These are phyloP conservation scores for Vigna unguiculata DNA, from an alignment of 306 rosid genomes.

Conservation along the genomic window DNA sequence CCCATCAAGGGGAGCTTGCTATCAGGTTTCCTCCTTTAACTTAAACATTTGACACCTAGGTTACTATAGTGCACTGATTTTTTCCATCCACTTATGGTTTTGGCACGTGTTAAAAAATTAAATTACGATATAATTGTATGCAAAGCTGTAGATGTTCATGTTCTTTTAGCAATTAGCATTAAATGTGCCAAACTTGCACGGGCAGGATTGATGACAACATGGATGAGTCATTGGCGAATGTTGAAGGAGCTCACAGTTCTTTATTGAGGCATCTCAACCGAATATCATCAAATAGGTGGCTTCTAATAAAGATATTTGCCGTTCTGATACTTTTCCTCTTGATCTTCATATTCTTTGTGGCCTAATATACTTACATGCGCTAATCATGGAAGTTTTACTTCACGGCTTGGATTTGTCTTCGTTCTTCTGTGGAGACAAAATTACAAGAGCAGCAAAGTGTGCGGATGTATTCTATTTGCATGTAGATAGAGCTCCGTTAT, in stretches of 20 bases:
- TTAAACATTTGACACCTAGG: constrained; percentile 27
- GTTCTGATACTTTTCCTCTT: constrained; percentile 72
- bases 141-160: constrained; percentile 29
- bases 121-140: constrained; percentile 12
- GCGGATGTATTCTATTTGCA: constrained; percentile 38
- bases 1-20: constrained; percentile 97
- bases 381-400: constrained; percentile 39
- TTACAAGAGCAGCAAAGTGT: constrained; percentile 37
- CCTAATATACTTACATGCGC: constrained; percentile 49
- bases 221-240: constrained; percentile 91
- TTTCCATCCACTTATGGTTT: constrained; percentile 23
- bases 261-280: constrained; percentile 82
- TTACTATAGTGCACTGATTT: not conserved
- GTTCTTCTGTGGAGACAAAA: constrained; percentile 35
- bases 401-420: constrained; percentile 37
- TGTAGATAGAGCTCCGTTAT: constrained; percentile 33
- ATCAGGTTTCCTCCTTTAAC: constrained; percentile 74
- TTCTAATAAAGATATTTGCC: constrained; percentile 82
- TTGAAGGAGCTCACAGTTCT: constrained; percentile 90
- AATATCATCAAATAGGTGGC: constrained; percentile 94
- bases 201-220: constrained; percentile 92
- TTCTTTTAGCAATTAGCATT: constrained; percentile 36
- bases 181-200: constrained; percentile 43
- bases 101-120: constrained; percentile 9
- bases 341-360: constrained; percentile 84